phyloP scores from a whole-genome alignment of 441 rosid genomes.

The Sinapis alba region DNA sequence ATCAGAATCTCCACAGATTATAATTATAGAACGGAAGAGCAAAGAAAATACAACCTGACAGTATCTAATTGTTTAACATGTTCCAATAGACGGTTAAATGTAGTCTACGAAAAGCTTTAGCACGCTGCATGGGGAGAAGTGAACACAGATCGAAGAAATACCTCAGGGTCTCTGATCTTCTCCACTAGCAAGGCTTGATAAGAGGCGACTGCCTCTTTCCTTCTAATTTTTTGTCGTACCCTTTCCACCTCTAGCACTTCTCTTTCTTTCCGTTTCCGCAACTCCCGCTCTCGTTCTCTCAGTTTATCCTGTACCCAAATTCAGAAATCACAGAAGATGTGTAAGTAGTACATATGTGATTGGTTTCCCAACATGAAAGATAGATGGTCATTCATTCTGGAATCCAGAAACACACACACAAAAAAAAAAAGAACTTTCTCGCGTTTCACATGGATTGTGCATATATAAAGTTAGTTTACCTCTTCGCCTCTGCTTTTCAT shows the following conservation, averaged over 20 bases:
- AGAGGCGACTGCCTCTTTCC: conserved; percentile 87
- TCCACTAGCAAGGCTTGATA: conserved; percentile 97
- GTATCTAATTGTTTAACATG: neutral
- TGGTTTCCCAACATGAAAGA: neutral
- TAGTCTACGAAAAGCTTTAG: neutral
- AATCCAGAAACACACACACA: neutral
- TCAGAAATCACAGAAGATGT: neutral
- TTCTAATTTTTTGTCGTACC: conserved; percentile 81
- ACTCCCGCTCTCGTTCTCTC: conserved; percentile 87
- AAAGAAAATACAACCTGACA: conserved; percentile 13
- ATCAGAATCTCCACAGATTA: conserved; percentile 10
- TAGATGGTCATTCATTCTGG: neutral
- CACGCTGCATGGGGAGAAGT: neutral
- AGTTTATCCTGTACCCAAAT: conserved; percentile 68
- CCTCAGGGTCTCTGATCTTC: conserved; percentile 95
- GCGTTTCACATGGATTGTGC: conserved; percentile 1
- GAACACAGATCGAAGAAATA: conserved; percentile 32
- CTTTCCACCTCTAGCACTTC: conserved; percentile 98
- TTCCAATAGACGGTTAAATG: neutral
- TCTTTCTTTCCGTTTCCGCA: conserved; percentile 93
- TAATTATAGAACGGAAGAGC: conserved; percentile 1
- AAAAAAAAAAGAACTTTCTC: neutral
- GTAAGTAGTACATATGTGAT: neutral
- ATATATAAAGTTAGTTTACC: conserved; percentile 49
- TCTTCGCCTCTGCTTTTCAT: conserved; percentile 85